A percentile compares a stretch with the other conserved stretches of the same genome.
Evolutionary conservation across 129 eudicot species (phyloP).

Genomic region (Cynara cardunculus): DNA sequence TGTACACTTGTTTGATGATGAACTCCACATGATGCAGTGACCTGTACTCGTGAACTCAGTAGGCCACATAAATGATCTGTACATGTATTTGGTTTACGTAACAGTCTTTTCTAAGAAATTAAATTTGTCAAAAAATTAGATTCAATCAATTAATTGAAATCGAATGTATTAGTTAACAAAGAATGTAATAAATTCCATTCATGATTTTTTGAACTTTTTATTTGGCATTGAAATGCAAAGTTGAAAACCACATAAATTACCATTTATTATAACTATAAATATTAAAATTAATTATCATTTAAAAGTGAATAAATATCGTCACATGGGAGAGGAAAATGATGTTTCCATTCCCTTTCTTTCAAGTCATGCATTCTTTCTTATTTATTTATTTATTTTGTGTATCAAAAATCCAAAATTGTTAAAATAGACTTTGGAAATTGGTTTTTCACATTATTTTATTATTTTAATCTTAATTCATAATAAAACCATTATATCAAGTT

Average conservation of each 20-base stretch:
- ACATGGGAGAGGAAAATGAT: slow-evolving; percentile 4
- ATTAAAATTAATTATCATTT: no score
- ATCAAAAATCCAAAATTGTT: background rate
- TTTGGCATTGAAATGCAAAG: background rate
- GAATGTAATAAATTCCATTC: background rate
- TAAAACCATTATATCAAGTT: no score
- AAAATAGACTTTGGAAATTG: background rate
- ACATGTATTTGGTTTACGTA: background rate
- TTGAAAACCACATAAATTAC: no score
- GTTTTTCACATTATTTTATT: background rate
- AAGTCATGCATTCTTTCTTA: background rate
- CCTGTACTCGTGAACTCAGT: background rate
- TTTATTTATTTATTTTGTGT: background rate
- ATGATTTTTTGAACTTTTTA: no score
- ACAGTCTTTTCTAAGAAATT: no score
- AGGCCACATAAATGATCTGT: background rate
- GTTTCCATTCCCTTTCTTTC: background rate
- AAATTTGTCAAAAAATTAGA: background rate
- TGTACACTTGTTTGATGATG: background rate
- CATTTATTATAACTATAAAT: no score
- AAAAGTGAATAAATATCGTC: background rate
- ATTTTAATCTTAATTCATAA: no score
- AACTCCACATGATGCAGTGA: background rate
- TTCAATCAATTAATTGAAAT: no score
- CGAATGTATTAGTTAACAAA: no score